These are phyloP conservation scores for Trametes elegans DNA, from an alignment of 768 basidiomycete species.

Conservation along the genomic window DNA sequence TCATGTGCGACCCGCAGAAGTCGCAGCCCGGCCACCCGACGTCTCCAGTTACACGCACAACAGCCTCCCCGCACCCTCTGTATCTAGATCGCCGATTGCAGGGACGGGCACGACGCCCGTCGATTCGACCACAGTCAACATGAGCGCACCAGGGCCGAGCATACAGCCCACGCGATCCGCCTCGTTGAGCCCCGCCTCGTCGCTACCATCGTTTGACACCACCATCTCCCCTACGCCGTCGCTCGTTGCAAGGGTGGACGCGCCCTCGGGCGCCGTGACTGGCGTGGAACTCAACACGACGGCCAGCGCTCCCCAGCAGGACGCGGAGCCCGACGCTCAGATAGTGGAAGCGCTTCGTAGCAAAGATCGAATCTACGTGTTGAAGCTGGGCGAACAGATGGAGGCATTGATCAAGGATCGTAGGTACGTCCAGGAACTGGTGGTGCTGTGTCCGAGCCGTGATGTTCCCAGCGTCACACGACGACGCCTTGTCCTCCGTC, in stretches of 20 bases:
- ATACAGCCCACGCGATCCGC: constrained; percentile 14
- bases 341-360: constrained; percentile 83
- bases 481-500: neutral
- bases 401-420: constrained; percentile 75
- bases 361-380: constrained; percentile 85
- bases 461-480: constrained; percentile 20
- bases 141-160: constrained; percentile 23
- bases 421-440: constrained; percentile 46
- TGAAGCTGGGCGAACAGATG: constrained; percentile 87
- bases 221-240: constrained; percentile 10
- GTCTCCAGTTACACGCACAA: neutral
- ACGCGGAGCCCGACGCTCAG: constrained; percentile 65
- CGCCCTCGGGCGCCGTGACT: constrained; percentile 2
- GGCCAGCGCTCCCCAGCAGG: constrained; percentile 8
- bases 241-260: constrained; percentile 8
- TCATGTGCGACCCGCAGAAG: constrained; percentile 14
- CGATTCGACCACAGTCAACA: constrained; percentile 14
- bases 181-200: constrained; percentile 12
- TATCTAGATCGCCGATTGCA: constrained; percentile 1
- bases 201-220: constrained; percentile 23
- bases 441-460: constrained; percentile 8
- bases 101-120: constrained; percentile 21
- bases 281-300: constrained; percentile 10
- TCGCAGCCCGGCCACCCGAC: neutral
- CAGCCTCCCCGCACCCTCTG: neutral